phyloP scores from a whole-genome alignment of 805 yeast species.

The Sugiyamaella boreocaroliniensis region DNA sequence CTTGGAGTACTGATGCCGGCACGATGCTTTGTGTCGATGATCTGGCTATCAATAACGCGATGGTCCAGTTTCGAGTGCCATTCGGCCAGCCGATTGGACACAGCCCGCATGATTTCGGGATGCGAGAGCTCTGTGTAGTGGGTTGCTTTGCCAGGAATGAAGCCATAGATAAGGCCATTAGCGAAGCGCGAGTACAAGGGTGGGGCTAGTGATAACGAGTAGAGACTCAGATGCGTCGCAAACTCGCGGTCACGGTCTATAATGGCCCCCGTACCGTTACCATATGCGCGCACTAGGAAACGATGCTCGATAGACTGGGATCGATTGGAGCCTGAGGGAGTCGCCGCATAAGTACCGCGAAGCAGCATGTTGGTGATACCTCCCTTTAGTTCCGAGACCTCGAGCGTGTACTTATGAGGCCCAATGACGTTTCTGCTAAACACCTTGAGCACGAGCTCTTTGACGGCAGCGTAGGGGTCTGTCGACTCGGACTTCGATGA shows the following conservation, averaged over 20 bases:
- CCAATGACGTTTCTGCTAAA: conserved; percentile 5
- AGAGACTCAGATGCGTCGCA: conserved; percentile 58
- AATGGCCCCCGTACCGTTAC: conserved; percentile 63
- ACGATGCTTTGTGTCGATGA: conserved; percentile 33
- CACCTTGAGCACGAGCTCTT: conserved; percentile 12
- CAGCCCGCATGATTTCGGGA: conserved; percentile 44
- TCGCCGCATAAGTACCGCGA: conserved; percentile 18
- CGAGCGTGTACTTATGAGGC: conserved; percentile 8
- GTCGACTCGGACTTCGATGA: not conserved
- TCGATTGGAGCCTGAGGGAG: conserved; percentile 1
- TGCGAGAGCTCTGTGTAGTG: conserved; percentile 47
- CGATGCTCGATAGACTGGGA: conserved; percentile 2
- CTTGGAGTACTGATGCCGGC: conserved; percentile 24
- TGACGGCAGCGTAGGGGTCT: conserved; percentile 11
- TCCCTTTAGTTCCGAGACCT: conserved; percentile 29
- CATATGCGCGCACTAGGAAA: conserved; percentile 59
- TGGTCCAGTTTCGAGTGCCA: conserved; percentile 54
- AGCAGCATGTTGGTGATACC: conserved; percentile 35
- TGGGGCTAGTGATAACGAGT: conserved; percentile 59
- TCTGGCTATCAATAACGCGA: conserved; percentile 36
- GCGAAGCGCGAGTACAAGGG: conserved; percentile 59
- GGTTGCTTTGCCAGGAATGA: conserved; percentile 55
- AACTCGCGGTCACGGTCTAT: conserved; percentile 71
- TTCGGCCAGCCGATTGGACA: conserved; percentile 61
- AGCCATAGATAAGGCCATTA: conserved; percentile 70